Base-by-base conservation (phyloP, 139 green algal species). In the Deuterostichococcus epilithicus region DNA sequence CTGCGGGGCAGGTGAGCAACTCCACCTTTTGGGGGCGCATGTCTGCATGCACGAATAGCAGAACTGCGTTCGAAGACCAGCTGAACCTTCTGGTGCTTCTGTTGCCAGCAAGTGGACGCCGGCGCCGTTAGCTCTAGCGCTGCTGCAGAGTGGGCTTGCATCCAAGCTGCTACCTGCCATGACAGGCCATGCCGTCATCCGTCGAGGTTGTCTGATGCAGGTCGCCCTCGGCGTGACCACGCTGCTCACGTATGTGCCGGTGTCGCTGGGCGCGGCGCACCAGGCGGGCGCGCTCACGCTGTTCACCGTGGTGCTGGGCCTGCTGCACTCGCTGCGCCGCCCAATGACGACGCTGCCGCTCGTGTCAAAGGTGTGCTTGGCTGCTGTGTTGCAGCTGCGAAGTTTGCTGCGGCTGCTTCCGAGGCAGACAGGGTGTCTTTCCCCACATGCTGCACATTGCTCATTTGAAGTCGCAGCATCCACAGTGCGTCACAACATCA, bases 221-320 rank as follows among this genome's bases (percentile, higher is more conserved):
- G 91, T 93, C 28, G 73, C 77, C 0, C 83, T 97, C 32, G 93
- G 93, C 38, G 82, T 97, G 8, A 85, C 82, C 37, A 96, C 94
- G 0, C 87, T 98, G 87, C 89, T 98, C 38, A 88, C 81, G n/a
- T 90, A 97, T 79, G 94, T 98, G 52, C 96, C 96, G 0, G 85
- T 93, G 15, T 79, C 83, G 0, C 83, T 99, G 47, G 96, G 96
- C 5, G 86, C 91, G 3, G 86, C 85, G 13, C 93, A 97, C 82
- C 93, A 97, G 74, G 92, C 90, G 58, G 91, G 91, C 38, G 96
- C 96, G 0, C 85, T 99, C 22, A 90, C 89, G 44, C 87, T 99
- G 15, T 96, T 99, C 74, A 94, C 92, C 1, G 78, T 93, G 6
- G 79, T 91, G 63, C 82, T 98, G 52, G 78, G 69, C 28, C 84